Conservation (phyloP, 2,329 filamentous ascomycete genomes). For the Venturia asperata region DNA sequence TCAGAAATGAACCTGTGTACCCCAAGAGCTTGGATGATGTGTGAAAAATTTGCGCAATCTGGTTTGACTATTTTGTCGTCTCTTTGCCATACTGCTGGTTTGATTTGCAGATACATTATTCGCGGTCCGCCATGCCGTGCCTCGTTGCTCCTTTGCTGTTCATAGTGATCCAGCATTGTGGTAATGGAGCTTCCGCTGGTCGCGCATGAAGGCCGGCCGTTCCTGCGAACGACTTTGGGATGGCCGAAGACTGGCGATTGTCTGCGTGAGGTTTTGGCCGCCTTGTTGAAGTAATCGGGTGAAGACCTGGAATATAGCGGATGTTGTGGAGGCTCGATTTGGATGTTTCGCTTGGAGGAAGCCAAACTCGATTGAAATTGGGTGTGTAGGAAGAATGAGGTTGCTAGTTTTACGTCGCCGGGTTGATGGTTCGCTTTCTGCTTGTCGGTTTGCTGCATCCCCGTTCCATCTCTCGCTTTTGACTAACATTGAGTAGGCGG, state of each 20-base stretch:
- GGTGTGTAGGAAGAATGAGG: neutral
- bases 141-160: neutral
- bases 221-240: neutral
- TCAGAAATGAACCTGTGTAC: neutral
- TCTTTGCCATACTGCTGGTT: slow-evolving; percentile 6
- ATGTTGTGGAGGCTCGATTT: neutral
- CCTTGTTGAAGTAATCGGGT: neutral
- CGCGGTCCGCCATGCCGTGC: neutral
- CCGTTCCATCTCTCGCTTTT: neutral
- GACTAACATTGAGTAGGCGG: neutral
- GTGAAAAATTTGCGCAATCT: neutral
- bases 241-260: neutral
- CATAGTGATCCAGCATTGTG: neutral
- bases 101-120: neutral
- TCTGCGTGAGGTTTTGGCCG: neutral
- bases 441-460: neutral
- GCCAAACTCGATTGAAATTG: neutral
- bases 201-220: neutral
- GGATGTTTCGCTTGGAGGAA: neutral
- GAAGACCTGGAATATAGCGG: neutral
- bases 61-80: slow-evolving; percentile 4
- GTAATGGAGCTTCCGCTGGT: neutral
- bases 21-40: neutral
- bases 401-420: neutral
- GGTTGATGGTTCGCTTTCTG: neutral